Base-by-base conservation (phyloP, 139 green algal species). In the Chlamydomonas applanata region DNA sequence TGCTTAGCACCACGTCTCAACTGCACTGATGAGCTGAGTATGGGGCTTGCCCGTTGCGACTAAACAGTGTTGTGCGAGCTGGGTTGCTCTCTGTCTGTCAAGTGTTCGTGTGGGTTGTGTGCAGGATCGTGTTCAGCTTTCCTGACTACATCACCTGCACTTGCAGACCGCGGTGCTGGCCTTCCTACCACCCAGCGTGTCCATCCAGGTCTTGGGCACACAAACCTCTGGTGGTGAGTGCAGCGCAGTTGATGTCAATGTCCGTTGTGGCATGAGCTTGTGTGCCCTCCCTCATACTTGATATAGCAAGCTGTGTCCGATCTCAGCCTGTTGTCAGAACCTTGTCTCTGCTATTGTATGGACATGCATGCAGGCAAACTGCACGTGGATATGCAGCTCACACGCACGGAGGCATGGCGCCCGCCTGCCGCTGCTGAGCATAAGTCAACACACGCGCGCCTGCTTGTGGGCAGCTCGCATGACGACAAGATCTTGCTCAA, bases 401-500 rank as follows among this genome's bases (percentile, higher is more conserved):
- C 22, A 32, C 70, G 69, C 49, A 19, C 29, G n/a, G 32, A 68
- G 3, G 52, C 11, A 2, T 16, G 67, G 19, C 4, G 2, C 3
- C 56, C 9, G n/a, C 59, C 4, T 4, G 29, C 27, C 40, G 49
- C 29, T 36, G 32, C 44, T 16, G 19, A 22, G 25, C 7, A 19
- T n/a, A 62, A 3, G 19, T 36, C 45, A 17, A 80, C 57, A 19
- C 57, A 74, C 33, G 85, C 74, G 0, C 63, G 75, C n/a, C 80
- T 96, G 73, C 67, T 95, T 32, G 80, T 87, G 13, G 89, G 91
- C 66, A 88, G 80, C 66, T 44, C 81, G 4, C 75, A 86, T 44
- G 80, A 88, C 34, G 89, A 96, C 79, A 60, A 71, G 17, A 78
- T 96, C 74, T 79, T 96, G 60, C 36, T 90, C 7, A 69, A 72